phyloP scores from a whole-genome alignment of 2,329 filamentous ascomycete genomes.

The Ascochyta clinopodiicola region DNA sequence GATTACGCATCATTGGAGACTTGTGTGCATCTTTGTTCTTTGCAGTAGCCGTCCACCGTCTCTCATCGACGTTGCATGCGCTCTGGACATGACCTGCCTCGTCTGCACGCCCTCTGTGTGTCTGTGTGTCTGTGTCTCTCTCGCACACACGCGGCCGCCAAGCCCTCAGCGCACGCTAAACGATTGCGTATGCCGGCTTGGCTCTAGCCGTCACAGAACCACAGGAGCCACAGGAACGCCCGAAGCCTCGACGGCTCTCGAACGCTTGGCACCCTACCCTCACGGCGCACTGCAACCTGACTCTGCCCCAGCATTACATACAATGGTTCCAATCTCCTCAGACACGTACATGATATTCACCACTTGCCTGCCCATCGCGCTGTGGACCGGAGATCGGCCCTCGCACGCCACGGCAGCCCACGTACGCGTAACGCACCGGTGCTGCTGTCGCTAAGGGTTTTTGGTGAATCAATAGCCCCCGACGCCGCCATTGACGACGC shows the following conservation, averaged over 20 bases:
- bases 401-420: conserved; percentile 12
- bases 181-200: conserved; percentile 16
- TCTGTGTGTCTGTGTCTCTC: neutral
- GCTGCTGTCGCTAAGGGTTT: neutral
- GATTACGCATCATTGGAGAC: neutral
- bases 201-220: conserved; percentile 10
- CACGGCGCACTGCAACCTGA: neutral
- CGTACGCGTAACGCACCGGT: conserved; percentile 17
- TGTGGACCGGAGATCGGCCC: conserved; percentile 8
- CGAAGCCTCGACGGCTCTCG: conserved; percentile 8
- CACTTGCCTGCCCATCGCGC: no score
- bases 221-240: conserved; percentile 5
- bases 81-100: neutral
- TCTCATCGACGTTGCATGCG: neutral
- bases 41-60: no score
- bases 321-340: neutral
- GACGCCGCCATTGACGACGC: conserved; percentile 2
- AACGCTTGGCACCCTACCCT: neutral
- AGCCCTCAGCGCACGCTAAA: conserved; percentile 11
- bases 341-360: neutral
- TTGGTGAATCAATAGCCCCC: conserved; percentile 13
- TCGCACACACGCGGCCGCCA: conserved; percentile 9
- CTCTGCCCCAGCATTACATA: neutral
- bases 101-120: neutral
- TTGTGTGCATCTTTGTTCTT: no score